Evolutionary conservation across 495 filamentous ascomycete genomes (phyloP), one percentile per base, ranked within the genome.

Genomic region (Mytilinidion resinicola): DNA sequence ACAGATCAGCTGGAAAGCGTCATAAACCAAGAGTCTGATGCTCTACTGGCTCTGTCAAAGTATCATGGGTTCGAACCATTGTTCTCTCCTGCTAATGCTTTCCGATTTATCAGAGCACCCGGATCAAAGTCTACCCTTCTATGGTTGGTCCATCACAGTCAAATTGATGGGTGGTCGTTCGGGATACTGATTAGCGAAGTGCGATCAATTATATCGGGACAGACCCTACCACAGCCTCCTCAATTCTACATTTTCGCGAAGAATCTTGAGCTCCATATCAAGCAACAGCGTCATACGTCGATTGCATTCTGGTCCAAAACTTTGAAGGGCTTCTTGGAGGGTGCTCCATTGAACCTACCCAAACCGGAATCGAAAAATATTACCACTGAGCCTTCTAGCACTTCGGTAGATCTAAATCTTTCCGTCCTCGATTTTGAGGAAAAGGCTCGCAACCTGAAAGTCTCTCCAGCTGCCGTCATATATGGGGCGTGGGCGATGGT

Each of bases 401-500:
- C 8, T 19, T 49, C 46, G 33, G 3, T 33, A 20, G 33, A 30
- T 17, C 8, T 49, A 9, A 25, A 25, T 14, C 46, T 49, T 49
- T 25, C 46, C 5, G 2, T 49, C 1, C 14, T 25, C 14, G 19
- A 55, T 14, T 8, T 55, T 19, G 35, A 43, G 4, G 5, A 25
- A 19, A 15, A 17, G n/a, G 37, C 37, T 30, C 39, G 21, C 7
- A 12, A 10, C 6, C 25, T 56, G 15, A 15, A 38, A 0, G 43
- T 44, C 36, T 53, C 53, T 20, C 25, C 48, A 3, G 51, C 49
- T 21, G 46, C 42, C 1, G 47, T 62, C 15, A 30, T 53, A 30
- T 64, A 67, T 43, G 62, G 59, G 30, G 64, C 70, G 3, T 72
- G 70, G 70, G 64, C 57, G 14, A 12, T 70, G 46, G 21, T 70